Percentiles rank a stretch among this genome's conserved stretches.
Conservation (phyloP, 2,329 filamentous ascomycete genomes). For the Endoconidiophora polonica region DNA sequence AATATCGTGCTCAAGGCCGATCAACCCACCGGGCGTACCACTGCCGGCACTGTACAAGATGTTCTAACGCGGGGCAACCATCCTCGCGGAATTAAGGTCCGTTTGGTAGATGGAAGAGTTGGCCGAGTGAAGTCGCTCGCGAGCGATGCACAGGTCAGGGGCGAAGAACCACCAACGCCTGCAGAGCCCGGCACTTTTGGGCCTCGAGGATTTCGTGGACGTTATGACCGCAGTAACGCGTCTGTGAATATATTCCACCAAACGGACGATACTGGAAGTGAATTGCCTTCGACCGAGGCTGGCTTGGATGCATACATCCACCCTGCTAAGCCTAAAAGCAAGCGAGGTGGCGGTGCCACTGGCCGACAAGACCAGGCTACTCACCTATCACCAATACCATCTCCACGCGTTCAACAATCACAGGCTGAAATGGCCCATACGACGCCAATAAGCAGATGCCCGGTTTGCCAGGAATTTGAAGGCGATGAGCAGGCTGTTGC, state of each 20-base stretch:
- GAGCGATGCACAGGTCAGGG: constrained; percentile 14
- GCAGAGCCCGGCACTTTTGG: constrained; percentile 9
- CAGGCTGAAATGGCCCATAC: neutral
- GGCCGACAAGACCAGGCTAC: neutral
- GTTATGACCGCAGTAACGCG: constrained; percentile 17
- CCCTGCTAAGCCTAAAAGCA: constrained; percentile 19
- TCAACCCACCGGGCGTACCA: constrained; percentile 56
- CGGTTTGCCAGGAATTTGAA: constrained; percentile 48
- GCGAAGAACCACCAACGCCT: constrained; percentile 11
- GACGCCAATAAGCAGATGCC: constrained; percentile 29
- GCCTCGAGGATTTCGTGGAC: neutral
- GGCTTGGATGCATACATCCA: constrained; percentile 35
- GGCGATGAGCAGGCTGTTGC: constrained; percentile 53
- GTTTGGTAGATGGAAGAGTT: constrained; percentile 52
- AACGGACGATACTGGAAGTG: constrained; percentile 15
- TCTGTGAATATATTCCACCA: constrained; percentile 3
- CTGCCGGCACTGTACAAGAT: constrained; percentile 47
- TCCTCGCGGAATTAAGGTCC: constrained; percentile 63
- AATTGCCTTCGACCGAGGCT: constrained; percentile 14
- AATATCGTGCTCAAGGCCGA: constrained; percentile 63
- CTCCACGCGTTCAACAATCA: neutral
- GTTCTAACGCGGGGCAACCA: constrained; percentile 59
- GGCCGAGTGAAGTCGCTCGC: constrained; percentile 54
- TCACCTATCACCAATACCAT: neutral
- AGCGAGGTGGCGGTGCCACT: neutral